Conservation (phyloP, 768 basidiomycete species). For the Mycena polygramma region DNA sequence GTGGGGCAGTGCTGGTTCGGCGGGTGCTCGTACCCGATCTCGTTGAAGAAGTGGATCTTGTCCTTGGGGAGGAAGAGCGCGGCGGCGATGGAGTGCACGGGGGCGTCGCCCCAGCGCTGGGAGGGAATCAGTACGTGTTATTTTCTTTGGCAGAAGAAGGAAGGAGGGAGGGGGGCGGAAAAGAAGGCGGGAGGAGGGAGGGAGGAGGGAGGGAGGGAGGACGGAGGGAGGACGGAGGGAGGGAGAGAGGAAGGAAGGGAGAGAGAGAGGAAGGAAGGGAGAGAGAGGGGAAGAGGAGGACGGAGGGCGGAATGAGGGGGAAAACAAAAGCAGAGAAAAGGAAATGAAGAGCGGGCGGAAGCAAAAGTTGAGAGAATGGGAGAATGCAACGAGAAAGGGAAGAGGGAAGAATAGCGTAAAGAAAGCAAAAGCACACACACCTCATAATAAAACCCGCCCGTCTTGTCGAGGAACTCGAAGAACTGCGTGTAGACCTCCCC, state of each 20-base stretch:
- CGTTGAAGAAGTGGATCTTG: constrained; percentile 59
- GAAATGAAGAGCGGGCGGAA: no score
- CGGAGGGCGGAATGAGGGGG: not conserved
- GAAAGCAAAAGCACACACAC: constrained; percentile 55
- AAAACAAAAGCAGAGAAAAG: no score
- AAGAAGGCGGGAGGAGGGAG: no score
- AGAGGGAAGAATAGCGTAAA: constrained; percentile 25
- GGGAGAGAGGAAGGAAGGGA: constrained; percentile 17
- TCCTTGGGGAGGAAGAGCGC: constrained; percentile 69
- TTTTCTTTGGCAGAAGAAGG: constrained; percentile 39
- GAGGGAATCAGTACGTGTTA: constrained; percentile 36
- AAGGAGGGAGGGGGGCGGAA: constrained; percentile 43
- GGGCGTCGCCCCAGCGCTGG: constrained; percentile 70
- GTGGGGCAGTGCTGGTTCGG: constrained; percentile 66
- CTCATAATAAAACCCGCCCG: constrained; percentile 79
- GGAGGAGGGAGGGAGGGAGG: constrained; percentile 46
- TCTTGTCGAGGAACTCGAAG: constrained; percentile 72
- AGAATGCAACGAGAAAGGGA: no score
- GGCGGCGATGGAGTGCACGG: constrained; percentile 79
- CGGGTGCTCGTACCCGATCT: constrained; percentile 58
- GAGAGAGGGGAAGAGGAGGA: constrained; percentile 45
- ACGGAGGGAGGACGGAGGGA: constrained; percentile 49
- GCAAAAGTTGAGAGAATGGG: no score
- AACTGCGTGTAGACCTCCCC: constrained; percentile 72
- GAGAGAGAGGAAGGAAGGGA: not conserved